phyloP scores from a whole-genome alignment of 805 yeast genomes.

The Candida nanaspora region DNA sequence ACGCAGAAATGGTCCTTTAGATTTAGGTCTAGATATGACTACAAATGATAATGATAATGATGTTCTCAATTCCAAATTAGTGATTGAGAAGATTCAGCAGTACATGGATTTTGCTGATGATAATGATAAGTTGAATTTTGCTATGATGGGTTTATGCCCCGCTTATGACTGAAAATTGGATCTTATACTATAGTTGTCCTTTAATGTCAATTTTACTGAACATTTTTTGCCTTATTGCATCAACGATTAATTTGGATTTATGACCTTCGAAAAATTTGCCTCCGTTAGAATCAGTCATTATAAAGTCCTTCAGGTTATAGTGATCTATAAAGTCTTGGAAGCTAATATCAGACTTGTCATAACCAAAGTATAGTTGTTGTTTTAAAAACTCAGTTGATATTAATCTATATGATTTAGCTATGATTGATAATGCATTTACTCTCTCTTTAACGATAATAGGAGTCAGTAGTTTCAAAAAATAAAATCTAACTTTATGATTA shows the following conservation, averaged over 20 bases:
- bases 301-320: slow-evolving; percentile 35
- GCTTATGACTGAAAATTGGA: slow-evolving; percentile 24
- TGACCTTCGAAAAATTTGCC: slow-evolving; percentile 21
- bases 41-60: slow-evolving; percentile 28
- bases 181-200: slow-evolving; percentile 54
- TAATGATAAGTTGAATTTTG: slow-evolving; percentile 54
- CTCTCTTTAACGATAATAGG: slow-evolving; percentile 54
- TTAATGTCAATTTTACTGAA: slow-evolving; percentile 74
- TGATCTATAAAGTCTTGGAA: slow-evolving; percentile 27
- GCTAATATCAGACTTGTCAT: slow-evolving; percentile 24
- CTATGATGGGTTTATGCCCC: slow-evolving; percentile 72
- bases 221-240: slow-evolving; percentile 19
- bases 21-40: slow-evolving; percentile 34
- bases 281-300: slow-evolving; percentile 13
- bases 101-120: slow-evolving; percentile 63
- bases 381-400: slow-evolving; percentile 22
- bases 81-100: slow-evolving; percentile 51
- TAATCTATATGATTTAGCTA: slow-evolving; percentile 51
- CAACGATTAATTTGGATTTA: slow-evolving; percentile 16
- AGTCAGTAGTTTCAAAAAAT: slow-evolving; percentile 30
- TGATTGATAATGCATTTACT: slow-evolving; percentile 44
- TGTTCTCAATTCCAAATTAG: slow-evolving; percentile 43
- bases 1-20: slow-evolving; percentile 68
- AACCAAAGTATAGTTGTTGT: slow-evolving; percentile 15
- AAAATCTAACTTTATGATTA: slow-evolving; percentile 28